Conservation (phyloP, 2,329 filamentous ascomycete species). For the Fusarium luffae region DNA sequence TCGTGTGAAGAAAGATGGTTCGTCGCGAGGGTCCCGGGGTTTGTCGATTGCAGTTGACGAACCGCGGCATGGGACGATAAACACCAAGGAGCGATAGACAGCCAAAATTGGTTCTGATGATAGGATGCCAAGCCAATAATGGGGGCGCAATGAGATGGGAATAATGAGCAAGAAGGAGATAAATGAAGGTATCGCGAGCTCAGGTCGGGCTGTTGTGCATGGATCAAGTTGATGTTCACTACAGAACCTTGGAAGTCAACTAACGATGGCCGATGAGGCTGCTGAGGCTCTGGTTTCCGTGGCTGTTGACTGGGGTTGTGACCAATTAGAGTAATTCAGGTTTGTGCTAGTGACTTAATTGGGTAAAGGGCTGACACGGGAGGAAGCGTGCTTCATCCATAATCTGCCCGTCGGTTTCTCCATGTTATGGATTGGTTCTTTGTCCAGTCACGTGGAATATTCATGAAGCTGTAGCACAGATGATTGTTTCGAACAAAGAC, state of each 20-base stretch:
- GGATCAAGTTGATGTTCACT: constrained; percentile 27
- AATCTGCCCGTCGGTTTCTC: background rate
- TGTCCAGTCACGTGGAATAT: constrained; percentile 15
- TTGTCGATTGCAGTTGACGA: constrained; percentile 43
- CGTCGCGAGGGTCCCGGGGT: constrained; percentile 41
- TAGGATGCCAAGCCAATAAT: background rate
- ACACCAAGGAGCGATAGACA: background rate
- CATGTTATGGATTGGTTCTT: background rate
- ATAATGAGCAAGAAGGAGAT: background rate
- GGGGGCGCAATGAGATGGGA: background rate
- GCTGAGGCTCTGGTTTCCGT: constrained; percentile 43
- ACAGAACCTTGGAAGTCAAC: constrained; percentile 17
- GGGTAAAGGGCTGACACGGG: constrained; percentile 26
- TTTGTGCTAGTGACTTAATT: background rate
- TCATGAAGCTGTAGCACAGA: background rate
- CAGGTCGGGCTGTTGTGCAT: constrained; percentile 26
- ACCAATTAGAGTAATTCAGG: constrained; percentile 20
- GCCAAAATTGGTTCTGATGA: background rate
- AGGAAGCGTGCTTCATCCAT: constrained; percentile 32
- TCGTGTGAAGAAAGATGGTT: constrained; percentile 40
- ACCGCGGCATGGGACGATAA: constrained; percentile 40
- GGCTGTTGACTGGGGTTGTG: constrained; percentile 34
- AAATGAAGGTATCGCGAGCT: constrained; percentile 33
- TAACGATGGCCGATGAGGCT: constrained; percentile 35
- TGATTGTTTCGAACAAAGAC: background rate